Evolutionary conservation across 1,284 basidiomycete genomes (phyloP).

Genomic region (Moniliella sp.): DNA sequence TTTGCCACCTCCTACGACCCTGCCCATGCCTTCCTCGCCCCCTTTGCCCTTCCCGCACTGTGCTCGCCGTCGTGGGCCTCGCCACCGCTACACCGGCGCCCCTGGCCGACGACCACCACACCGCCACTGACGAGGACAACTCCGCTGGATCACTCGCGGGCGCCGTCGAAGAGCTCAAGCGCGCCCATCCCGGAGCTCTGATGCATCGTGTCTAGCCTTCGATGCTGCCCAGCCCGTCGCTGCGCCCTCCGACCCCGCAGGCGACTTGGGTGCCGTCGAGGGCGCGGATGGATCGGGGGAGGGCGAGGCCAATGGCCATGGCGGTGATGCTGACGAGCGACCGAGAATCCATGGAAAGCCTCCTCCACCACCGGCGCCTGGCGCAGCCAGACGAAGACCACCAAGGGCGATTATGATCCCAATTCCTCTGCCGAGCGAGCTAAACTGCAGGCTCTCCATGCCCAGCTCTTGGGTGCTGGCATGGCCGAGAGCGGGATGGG

Average conservation of each 20-base stretch:
- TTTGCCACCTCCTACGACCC: constrained; percentile 28
- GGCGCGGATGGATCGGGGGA: background rate
- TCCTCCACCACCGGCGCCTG: constrained; percentile 4
- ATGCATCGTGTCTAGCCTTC: constrained; percentile 24
- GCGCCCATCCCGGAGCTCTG: constrained; percentile 20
- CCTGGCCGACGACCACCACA: too few relatives aligned
- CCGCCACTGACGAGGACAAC: background rate
- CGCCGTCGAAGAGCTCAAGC: constrained; percentile 6
- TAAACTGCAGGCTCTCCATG: background rate
- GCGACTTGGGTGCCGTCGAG: background rate
- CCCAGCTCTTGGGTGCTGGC: too few relatives aligned
- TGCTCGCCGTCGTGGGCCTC: constrained; percentile 24
- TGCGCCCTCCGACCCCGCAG: background rate
- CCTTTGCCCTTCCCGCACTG: constrained; percentile 24
- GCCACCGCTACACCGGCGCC: constrained; percentile 3
- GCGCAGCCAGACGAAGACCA: background rate
- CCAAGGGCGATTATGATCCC: too few relatives aligned
- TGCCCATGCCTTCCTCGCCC: constrained; percentile 23
- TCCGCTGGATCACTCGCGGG: background rate
- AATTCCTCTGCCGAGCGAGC: background rate
- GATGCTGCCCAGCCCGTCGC: constrained; percentile 9
- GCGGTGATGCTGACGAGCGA: constrained; percentile 12
- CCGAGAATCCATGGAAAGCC: constrained; percentile 7
- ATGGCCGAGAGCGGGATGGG: background rate
- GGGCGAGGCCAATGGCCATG: constrained; percentile 3